Conservation (phyloP, 768 basidiomycete genomes). For the Cystobasidiopsis lactophilus region DNA sequence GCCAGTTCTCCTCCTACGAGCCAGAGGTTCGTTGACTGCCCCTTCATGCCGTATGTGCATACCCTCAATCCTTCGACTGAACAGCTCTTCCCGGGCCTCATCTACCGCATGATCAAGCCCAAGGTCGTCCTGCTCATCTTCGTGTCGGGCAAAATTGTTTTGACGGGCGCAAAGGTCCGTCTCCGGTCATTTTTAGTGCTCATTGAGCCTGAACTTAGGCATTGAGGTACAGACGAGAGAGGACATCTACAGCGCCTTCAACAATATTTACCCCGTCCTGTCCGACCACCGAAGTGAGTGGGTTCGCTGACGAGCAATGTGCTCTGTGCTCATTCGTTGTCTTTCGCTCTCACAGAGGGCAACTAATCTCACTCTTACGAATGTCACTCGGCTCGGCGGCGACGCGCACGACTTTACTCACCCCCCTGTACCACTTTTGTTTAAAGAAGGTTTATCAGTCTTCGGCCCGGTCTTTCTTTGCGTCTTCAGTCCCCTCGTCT, state of each 20-base stretch:
- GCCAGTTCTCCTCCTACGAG: slow-evolving; percentile 92
- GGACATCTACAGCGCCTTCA: slow-evolving; percentile 99
- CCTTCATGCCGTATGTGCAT: not conserved
- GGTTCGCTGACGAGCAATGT: no score
- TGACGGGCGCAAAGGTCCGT: slow-evolving; percentile 93
- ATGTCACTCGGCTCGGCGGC: no score
- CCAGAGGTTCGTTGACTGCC: slow-evolving; percentile 49
- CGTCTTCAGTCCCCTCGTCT: no score
- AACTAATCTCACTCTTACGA: no score
- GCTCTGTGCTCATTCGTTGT: no score
- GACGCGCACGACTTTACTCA: no score
- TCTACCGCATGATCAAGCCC: slow-evolving; percentile 98
- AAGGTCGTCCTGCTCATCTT: slow-evolving; percentile 97
- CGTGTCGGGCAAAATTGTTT: slow-evolving; percentile 95
- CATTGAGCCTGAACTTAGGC: no score
- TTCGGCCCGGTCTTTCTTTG: no score
- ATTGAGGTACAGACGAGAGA: slow-evolving; percentile 51
- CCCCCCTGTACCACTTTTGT: no score
- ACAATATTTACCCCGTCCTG: slow-evolving; percentile 94
- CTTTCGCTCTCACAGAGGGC: no score
- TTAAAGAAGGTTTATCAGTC: no score
- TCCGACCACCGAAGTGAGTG: slow-evolving; percentile 55
- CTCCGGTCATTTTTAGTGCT: not conserved
- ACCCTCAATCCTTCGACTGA: not conserved
- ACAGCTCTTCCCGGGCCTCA: slow-evolving; percentile 92